Evolutionary conservation across 108 stramenopile genomes (phyloP).

Genomic region (Nannochloropsis gaditana): DNA sequence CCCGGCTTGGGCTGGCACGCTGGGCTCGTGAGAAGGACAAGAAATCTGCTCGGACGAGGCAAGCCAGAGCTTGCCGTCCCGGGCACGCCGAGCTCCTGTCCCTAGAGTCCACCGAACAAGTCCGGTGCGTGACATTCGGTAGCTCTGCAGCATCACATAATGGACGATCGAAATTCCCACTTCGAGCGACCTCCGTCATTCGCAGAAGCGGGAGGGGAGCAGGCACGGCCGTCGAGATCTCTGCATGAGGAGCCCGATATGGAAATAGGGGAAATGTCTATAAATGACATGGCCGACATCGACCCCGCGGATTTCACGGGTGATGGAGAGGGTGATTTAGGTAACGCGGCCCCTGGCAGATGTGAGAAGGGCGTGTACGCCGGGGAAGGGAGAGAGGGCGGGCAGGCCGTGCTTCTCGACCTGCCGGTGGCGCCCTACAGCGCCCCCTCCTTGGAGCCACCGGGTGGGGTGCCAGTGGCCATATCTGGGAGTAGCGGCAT

Average conservation of each 20-base stretch:
- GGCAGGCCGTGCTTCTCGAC: constrained; percentile 1
- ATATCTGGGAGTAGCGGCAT: neutral
- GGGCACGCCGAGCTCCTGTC: no score
- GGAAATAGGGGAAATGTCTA: neutral
- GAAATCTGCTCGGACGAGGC: no score
- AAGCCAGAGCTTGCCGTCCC: no score
- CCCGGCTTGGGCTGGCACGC: no score
- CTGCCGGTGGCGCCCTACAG: neutral
- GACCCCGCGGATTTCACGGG: neutral
- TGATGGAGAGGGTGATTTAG: neutral
- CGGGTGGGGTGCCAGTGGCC: neutral
- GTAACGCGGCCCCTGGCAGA: neutral
- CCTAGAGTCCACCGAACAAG: no score
- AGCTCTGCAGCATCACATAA: no score
- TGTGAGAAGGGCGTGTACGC: neutral
- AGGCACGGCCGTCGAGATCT: neutral
- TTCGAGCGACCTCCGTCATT: no score
- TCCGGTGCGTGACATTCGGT: no score
- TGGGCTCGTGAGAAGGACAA: no score
- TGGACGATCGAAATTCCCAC: no score
- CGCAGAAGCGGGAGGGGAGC: neutral
- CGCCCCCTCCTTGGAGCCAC: constrained; percentile 16
- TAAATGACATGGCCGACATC: neutral
- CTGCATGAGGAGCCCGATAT: neutral
- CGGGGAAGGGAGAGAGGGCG: constrained; percentile 8